Conservation (phyloP, 208 protist species). For the Acanthamoeba culbertsoni region DNA sequence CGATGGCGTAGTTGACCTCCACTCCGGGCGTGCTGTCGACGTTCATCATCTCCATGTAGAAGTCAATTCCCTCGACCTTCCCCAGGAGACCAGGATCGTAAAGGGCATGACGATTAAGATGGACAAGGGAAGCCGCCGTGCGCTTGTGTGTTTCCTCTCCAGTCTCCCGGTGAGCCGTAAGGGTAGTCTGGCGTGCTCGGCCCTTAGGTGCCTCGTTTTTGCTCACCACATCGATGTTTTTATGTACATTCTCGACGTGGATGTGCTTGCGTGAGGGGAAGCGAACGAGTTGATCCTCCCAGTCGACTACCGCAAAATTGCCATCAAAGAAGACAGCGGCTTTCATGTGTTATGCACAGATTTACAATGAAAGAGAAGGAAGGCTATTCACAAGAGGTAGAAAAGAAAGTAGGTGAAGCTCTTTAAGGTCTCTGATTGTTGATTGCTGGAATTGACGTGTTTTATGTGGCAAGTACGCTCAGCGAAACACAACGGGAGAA, state of each 20-base stretch:
- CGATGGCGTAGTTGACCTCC: conserved; percentile 35
- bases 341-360: background rate
- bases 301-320: background rate
- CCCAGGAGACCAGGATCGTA: background rate
- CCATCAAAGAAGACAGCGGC: background rate
- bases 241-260: background rate
- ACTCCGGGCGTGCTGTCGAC: background rate
- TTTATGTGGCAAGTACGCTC: too few relatives aligned
- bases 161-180: background rate
- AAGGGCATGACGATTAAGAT: background rate
- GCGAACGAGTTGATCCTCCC: background rate
- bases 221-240: background rate
- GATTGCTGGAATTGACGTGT: too few relatives aligned
- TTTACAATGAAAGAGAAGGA: too few relatives aligned
- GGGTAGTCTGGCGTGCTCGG: background rate
- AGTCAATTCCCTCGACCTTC: conserved; percentile 8
- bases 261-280: background rate
- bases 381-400: background rate
- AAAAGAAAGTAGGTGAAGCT: background rate
- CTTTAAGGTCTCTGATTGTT: too few relatives aligned
- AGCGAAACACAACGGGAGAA: too few relatives aligned
- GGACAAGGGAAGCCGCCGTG: background rate
- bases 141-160: background rate
- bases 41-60: conserved; percentile 15
- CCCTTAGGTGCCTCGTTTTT: background rate